Evolutionary conservation across 2,329 filamentous ascomycete species (phyloP).

Genomic region (Colletotrichum aenigma): DNA sequence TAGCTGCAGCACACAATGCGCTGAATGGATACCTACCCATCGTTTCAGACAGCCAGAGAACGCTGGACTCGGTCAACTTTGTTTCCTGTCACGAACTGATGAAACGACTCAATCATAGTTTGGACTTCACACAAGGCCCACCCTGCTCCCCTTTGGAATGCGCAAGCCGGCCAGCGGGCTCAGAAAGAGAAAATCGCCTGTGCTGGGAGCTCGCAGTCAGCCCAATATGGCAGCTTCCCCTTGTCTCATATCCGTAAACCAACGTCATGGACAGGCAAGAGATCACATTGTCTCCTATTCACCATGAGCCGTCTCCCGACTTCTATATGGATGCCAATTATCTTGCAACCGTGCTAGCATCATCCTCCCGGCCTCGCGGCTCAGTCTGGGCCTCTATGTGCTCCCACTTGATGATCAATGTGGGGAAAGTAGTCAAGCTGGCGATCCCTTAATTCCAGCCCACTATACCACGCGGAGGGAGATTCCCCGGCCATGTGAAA

Average conservation of each 20-base stretch:
- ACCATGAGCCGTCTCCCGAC: neutral
- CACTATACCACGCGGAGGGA: conserved; percentile 15
- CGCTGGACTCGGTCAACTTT: neutral
- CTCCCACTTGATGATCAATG: conserved; percentile 3
- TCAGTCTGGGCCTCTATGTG: neutral
- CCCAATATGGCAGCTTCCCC: neutral
- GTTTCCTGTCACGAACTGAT: neutral
- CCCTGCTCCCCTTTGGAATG: neutral
- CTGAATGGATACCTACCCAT: neutral
- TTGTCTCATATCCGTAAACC: neutral
- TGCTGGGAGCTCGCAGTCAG: neutral
- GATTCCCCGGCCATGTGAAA: conserved; percentile 8
- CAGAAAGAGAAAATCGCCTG: neutral
- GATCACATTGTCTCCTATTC: neutral
- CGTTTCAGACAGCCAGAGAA: neutral
- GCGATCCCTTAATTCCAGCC: conserved; percentile 4
- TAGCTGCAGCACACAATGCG: neutral
- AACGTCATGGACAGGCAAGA: neutral
- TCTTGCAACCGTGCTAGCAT: neutral
- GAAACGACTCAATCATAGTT: neutral
- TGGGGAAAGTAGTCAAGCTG: neutral
- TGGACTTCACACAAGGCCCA: neutral
- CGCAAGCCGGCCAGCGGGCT: neutral
- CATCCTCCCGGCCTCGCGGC: neutral
- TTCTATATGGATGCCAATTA: neutral